Evolutionary conservation across 768 basidiomycete genomes (phyloP), one percentile per base, ranked within the genome.

Genomic region (Podaxis pistillaris): DNA sequence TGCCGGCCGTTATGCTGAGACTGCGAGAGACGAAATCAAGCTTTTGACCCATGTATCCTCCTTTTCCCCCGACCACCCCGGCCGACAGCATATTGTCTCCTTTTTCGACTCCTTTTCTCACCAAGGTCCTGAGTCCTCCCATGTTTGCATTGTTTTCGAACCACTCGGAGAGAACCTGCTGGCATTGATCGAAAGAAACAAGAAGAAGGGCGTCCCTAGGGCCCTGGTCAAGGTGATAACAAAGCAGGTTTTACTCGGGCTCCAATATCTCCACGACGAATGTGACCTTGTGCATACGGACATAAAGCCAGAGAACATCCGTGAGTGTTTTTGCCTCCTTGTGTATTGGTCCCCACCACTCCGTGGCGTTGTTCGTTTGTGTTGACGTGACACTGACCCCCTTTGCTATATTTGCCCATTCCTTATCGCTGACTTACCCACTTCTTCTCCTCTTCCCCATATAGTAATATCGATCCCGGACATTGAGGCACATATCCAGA

Each of bases 1-100:
- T 30, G 96, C 94, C 22, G 86, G 88, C 24, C 89, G 95, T 66
- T 98, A 98, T 76, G 93, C 94, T 64, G 96, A 98, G 73, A 98
- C 96, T 4, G 96, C 96, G 30, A 85, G 90, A 56, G 96, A 98
- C 73, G 96, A 98, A 77, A 98, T 98, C 74, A 93, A 94, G 72
- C 84, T 98, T 37, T 83, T 95, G 44, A 85, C 87, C 65, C 87
- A 87, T 66, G 89, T 96, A 4, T 80, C 84, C 58, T 81, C 84
- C 19, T 82, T 84, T 72, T 89, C 86, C 71, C 89, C 86, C n/a
- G 70, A 78, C 1, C 94, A 96, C 71, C 86, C 86, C 15, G 95
- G 95, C 60, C 83, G 90, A 60, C 76, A 82, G 26, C 87, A 95
- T 70, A 83, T 96, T 61, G 93, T 97, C 64, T 88, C 91, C 11